A percentile compares a stretch with the other conserved stretches of the same genome.
These are phyloP conservation scores for Pichia sp. DNA, from an alignment of 1,139 yeast genomes.

Conservation along the genomic window DNA sequence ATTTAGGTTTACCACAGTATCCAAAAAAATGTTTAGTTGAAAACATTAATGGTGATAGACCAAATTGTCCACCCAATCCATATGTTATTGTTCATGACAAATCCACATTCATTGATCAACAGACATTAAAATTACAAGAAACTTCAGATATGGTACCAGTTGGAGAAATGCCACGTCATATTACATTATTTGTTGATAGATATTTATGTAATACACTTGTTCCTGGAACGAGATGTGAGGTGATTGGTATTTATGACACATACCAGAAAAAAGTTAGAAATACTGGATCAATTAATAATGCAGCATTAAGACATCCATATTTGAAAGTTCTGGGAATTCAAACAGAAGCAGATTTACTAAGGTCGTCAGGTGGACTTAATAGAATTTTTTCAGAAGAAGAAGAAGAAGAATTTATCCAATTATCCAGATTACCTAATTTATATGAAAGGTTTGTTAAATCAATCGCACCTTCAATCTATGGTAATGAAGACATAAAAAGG, in stretches of 20 bases:
- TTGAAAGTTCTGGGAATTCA: constrained; percentile 81
- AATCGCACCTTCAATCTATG: constrained; percentile 95
- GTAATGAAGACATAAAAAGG: constrained; percentile 85
- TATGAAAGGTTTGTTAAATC: constrained; percentile 81
- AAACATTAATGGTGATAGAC: constrained; percentile 51
- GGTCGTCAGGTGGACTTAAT: constrained; percentile 53
- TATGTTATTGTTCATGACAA: constrained; percentile 90
- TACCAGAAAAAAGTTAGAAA: constrained; percentile 62
- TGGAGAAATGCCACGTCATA: constrained; percentile 97
- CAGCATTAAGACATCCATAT: constrained; percentile 91
- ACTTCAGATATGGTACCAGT: constrained; percentile 98
- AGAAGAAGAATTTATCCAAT: constrained; percentile 78
- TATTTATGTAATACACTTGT: constrained; percentile 83
- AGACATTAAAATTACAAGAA: constrained; percentile 86
- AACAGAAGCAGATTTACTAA: constrained; percentile 43
- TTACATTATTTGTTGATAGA: constrained; percentile 81
- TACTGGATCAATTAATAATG: constrained; percentile 39
- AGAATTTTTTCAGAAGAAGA: constrained; percentile 79
- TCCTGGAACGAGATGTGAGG: constrained; percentile 92
- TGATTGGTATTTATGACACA: constrained; percentile 87
- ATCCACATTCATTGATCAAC: constrained; percentile 89
- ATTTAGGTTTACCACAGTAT: constrained; percentile 71
- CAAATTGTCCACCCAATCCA: constrained; percentile 85
- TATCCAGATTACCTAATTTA: constrained; percentile 77
- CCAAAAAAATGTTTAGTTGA: constrained; percentile 63